A percentile compares a stretch with the other conserved stretches of the same genome.
Evolutionary conservation across 2,329 filamentous ascomycete species (phyloP).

Genomic region (Diaporthe ilicicola): DNA sequence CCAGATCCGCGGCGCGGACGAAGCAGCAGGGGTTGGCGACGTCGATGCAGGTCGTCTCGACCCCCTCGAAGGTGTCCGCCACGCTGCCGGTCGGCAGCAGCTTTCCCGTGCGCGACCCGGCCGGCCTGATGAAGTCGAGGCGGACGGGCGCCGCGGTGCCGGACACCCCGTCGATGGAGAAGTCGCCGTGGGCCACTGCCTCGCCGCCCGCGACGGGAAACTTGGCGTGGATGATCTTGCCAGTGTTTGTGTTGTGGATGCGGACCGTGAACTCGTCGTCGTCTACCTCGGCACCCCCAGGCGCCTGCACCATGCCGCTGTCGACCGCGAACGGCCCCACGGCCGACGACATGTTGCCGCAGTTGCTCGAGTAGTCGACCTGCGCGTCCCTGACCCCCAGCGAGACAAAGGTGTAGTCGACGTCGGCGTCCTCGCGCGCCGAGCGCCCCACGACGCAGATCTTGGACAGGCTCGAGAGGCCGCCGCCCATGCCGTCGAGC

Average conservation of each 20-base stretch:
- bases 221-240: constrained; percentile 57
- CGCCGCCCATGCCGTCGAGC: constrained; percentile 76
- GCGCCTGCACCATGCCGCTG: constrained; percentile 51
- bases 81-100: constrained; percentile 49
- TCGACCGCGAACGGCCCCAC: constrained; percentile 74
- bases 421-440: constrained; percentile 57
- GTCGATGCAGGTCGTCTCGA: constrained; percentile 45
- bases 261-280: constrained; percentile 58
- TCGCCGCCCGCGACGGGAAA: constrained; percentile 48
- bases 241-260: constrained; percentile 77
- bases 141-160: constrained; percentile 46
- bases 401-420: constrained; percentile 78
- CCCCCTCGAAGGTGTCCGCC: constrained; percentile 44
- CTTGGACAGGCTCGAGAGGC: constrained; percentile 75
- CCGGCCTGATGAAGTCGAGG: constrained; percentile 49
- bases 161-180: constrained; percentile 51
- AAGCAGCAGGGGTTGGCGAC: constrained; percentile 54
- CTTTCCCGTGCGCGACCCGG: constrained; percentile 51
- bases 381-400: constrained; percentile 68
- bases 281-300: constrained; percentile 34
- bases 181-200: constrained; percentile 46
- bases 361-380: constrained; percentile 75
- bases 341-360: constrained; percentile 76
- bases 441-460: constrained; percentile 71
- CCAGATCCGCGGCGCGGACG: constrained; percentile 44